phyloP scores from a whole-genome alignment of 192 early-diverging fungal species.

The Backusella australiensis region DNA sequence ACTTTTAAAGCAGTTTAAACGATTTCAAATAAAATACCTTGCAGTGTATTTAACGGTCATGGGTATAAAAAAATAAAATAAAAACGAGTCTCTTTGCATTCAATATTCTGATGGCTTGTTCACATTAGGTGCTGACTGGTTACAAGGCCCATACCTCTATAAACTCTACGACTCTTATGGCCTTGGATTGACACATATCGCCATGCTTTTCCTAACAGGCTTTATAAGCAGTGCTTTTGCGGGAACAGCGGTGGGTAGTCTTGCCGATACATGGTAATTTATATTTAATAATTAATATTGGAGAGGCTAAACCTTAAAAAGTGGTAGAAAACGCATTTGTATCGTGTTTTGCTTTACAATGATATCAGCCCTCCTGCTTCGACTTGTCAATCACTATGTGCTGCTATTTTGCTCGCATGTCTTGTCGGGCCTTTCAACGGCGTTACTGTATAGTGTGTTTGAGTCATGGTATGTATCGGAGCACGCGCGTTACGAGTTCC shows the following conservation, averaged over 20 bases:
- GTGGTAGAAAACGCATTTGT: conserved; percentile 47
- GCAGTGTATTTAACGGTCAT: conserved; percentile 29
- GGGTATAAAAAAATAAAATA: conserved; percentile 10
- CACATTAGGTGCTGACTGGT: conserved; percentile 45
- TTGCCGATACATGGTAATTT: conserved; percentile 67
- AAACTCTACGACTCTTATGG: conserved; percentile 61
- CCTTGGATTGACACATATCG: conserved; percentile 58
- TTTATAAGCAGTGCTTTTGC: conserved; percentile 69
- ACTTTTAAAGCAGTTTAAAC: conserved; percentile 9
- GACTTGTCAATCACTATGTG: conserved; percentile 36
- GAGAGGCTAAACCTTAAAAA: neutral
- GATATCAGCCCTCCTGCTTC: conserved; percentile 36
- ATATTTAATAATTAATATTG: neutral
- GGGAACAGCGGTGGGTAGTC: conserved; percentile 67
- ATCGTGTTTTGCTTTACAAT: conserved; percentile 49
- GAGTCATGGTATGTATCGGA: conserved; percentile 64
- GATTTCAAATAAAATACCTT: conserved; percentile 27
- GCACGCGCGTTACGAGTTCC: conserved; percentile 52
- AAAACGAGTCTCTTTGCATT: no score
- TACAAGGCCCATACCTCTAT: conserved; percentile 64
- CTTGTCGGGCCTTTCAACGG: conserved; percentile 49
- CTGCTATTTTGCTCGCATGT: conserved; percentile 45
- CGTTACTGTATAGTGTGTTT: conserved; percentile 57
- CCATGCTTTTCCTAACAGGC: conserved; percentile 67
- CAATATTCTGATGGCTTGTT: neutral